Evolutionary conservation across 2,329 filamentous ascomycete species (phyloP).

Genomic region (Pestalotiopsis sp.): DNA sequence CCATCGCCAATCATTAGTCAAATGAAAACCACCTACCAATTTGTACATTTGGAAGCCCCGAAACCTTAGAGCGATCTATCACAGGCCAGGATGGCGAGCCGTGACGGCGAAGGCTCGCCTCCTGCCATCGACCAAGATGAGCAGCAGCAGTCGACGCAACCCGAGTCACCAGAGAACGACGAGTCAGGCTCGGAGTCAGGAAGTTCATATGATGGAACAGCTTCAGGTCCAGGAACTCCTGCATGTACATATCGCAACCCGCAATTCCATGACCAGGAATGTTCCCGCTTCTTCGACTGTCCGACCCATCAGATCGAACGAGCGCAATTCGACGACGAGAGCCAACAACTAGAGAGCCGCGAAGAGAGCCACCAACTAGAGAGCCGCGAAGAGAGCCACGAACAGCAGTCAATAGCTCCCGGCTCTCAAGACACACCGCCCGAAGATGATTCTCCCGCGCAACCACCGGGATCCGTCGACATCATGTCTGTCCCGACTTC

Average conservation of each 20-base stretch:
- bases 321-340: slow-evolving; percentile 12
- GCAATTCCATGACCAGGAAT: slow-evolving; percentile 43
- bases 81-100: slow-evolving; percentile 2
- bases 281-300: slow-evolving; percentile 48
- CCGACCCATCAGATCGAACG: slow-evolving; percentile 46
- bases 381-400: neutral
- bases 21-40: neutral
- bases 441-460: neutral
- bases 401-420: neutral
- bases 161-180: slow-evolving; percentile 12
- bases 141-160: neutral
- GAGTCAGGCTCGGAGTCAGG: slow-evolving; percentile 26
- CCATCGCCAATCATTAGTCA: neutral
- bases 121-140: neutral
- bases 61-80: neutral
- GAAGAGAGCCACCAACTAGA: neutral
- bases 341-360: neutral
- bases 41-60: neutral
- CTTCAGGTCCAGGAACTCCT: slow-evolving; percentile 18
- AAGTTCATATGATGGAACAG: slow-evolving; percentile 42
- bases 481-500: neutral
- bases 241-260: slow-evolving; percentile 39
- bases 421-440: neutral
- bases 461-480: neutral
- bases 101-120: slow-evolving; percentile 2